phyloP scores from a whole-genome alignment of 495 filamentous ascomycete genomes.

The Penicillium coprophilum region DNA sequence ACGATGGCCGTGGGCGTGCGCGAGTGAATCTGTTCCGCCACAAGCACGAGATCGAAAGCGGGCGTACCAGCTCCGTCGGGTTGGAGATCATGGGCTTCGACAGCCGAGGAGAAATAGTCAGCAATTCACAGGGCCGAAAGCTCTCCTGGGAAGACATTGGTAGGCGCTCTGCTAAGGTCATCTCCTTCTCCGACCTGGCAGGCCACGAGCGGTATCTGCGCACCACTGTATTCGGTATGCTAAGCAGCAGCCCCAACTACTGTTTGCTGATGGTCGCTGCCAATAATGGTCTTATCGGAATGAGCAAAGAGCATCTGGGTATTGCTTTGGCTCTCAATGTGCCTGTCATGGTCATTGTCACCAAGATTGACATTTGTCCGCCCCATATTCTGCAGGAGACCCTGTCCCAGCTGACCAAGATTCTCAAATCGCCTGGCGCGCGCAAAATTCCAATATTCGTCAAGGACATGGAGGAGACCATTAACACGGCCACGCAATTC shows the following conservation, averaged over 20 bases:
- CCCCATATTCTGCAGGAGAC: constrained; percentile 95
- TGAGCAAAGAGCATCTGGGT: constrained; percentile 97
- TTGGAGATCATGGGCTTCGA: constrained; percentile 99
- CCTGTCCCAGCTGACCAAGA: constrained; percentile 84
- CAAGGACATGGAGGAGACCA: constrained; percentile 84
- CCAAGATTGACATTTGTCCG: constrained; percentile 98
- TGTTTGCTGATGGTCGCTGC: constrained; percentile 98
- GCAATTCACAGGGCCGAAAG: constrained; percentile 79
- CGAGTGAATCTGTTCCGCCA: constrained; percentile 96
- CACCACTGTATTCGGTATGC: constrained; percentile 92
- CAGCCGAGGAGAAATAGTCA: constrained; percentile 78
- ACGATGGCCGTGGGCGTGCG: constrained; percentile 92
- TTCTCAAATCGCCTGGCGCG: constrained; percentile 90
- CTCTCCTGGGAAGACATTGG: constrained; percentile 98
- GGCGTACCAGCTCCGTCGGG: constrained; percentile 91
- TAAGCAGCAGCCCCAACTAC: constrained; percentile 96
- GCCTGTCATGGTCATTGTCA: constrained; percentile 96
- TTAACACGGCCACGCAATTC: constrained; percentile 95
- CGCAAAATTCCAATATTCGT: constrained; percentile 98
- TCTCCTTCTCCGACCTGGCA: constrained; percentile 92
- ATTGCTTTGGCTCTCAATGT: constrained; percentile 95
- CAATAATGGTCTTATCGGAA: constrained; percentile 95
- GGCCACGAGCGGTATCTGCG: constrained; percentile 95
- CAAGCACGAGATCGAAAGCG: constrained; percentile 96
- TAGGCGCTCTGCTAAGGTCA: constrained; percentile 90